Evolutionary conservation across 768 basidiomycete genomes (phyloP).

Genomic region (Pleurotus citrinopileatus): DNA sequence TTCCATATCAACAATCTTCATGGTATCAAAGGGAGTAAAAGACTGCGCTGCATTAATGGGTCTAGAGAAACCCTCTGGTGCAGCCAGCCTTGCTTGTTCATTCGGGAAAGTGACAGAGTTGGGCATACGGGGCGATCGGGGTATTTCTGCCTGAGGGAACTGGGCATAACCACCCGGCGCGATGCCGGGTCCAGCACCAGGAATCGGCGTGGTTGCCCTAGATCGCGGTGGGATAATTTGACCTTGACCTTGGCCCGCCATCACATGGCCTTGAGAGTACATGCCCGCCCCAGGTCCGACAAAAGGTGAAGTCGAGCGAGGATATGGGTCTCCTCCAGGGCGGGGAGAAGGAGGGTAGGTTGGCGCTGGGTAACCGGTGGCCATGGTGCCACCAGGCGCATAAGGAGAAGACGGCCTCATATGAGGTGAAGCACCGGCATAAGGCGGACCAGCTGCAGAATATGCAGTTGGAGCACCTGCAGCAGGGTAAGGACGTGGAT

Average conservation of each 20-base stretch:
- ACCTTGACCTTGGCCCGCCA: constrained; percentile 44
- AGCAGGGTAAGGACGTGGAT: constrained; percentile 23
- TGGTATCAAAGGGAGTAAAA: constrained; percentile 66
- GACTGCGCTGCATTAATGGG: constrained; percentile 65
- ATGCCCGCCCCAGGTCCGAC: constrained; percentile 26
- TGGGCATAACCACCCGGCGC: constrained; percentile 15
- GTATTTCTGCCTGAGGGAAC: constrained; percentile 18
- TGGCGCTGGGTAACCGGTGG: constrained; percentile 29
- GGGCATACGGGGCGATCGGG: constrained; percentile 30
- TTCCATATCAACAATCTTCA: constrained; percentile 78
- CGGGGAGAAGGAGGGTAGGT: constrained; percentile 32
- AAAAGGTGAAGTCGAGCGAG: constrained; percentile 43
- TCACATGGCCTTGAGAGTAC: constrained; percentile 57
- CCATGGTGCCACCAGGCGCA: constrained; percentile 19
- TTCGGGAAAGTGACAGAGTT: constrained; percentile 28
- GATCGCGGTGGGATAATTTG: constrained; percentile 24
- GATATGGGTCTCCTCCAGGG: constrained; percentile 29
- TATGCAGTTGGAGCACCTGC: constrained; percentile 14
- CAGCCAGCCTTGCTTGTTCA: constrained; percentile 41
- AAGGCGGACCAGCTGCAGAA: constrained; percentile 14
- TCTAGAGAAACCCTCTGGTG: constrained; percentile 74
- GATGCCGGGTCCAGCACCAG: constrained; percentile 24
- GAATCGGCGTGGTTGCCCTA: constrained; percentile 55
- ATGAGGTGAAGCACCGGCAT: constrained; percentile 41
- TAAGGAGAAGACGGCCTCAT: constrained; percentile 42